Percentiles rank a stretch among this genome's conserved stretches.
These are phyloP conservation scores for Lathyrus sativus DNA, from an alignment of 306 rosid genomes.

Conservation along the genomic window DNA sequence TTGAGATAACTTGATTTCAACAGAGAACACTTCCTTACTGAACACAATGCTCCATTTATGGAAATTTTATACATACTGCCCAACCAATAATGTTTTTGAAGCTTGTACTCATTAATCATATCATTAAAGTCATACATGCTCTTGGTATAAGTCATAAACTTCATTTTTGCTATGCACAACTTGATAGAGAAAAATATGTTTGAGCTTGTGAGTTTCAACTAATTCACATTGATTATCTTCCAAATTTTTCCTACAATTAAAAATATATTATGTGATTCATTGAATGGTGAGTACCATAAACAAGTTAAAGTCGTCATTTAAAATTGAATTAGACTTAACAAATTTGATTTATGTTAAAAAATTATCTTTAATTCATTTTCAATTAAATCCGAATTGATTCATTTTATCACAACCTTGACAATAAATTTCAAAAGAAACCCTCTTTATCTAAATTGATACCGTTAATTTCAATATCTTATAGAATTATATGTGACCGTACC, in stretches of 20 bases:
- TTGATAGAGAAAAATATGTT: neutral
- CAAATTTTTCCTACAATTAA: neutral
- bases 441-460: too few relatives aligned
- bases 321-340: too few relatives aligned
- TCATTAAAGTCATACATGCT: neutral
- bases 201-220: neutral
- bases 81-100: neutral
- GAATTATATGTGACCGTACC: too few relatives aligned
- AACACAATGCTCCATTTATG: neutral
- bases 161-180: neutral
- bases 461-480: too few relatives aligned
- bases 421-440: too few relatives aligned
- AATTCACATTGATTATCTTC: neutral
- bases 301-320: too few relatives aligned
- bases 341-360: too few relatives aligned
- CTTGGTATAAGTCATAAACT: neutral
- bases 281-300: too few relatives aligned
- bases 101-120: neutral
- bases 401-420: too few relatives aligned
- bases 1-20: neutral
- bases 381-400: too few relatives aligned
- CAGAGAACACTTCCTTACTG: neutral
- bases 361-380: too few relatives aligned
- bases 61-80: neutral
- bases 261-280: too few relatives aligned